Base-by-base conservation (phyloP, 2,329 filamentous ascomycete genomes). In the Ceratocystis eucalypticola region DNA sequence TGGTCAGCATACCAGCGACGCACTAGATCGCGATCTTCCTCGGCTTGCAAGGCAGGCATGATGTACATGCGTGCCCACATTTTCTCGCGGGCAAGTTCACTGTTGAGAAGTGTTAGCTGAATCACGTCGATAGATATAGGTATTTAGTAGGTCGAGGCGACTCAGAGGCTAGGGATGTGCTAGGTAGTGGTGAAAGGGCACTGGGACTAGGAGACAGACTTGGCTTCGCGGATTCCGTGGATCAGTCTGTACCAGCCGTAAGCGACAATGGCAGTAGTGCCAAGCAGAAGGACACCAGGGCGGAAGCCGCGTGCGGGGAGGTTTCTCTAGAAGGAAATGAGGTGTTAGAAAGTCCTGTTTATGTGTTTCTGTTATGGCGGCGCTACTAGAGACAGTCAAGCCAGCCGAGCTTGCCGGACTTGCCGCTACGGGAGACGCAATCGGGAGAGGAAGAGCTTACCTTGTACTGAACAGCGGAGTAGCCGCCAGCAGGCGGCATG, bases 61-160 rank as follows among this genome's bases (percentile, higher is more conserved):
- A 99, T 82, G 78, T 97, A 86, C 78, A 99, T 96, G 74, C 94
- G 88, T 69, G 90, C 85, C 94, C 94, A 99, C 85, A 96, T 94
- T 82, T 97, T 99, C 75, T 99, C 94, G 72, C 94, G 90, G 70
- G 87, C 89, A 71, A 96, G 87, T 78, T 99, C 94, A 74, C 92
- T 96, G 72, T 67, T 30, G 0, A 1, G n/a, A 25, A 12, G 50
- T 30, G 68, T 71, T 44, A 70, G 67, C 30, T 17, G 7, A 22
- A 41, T 10, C 15, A 28, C 22, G 28, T 25, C 8, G 20, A 41
- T 53, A 10, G 25, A 12, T 33, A 5, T 33, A 59, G 1, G 12
- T 30, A 15, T 8, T 7, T 6, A 15, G 65, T 12, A 37, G 25
- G 30, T 5, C 25, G 25, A 41, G 33, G 15, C 5, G 22, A 6